Evolutionary conservation across 2,329 filamentous ascomycete species (phyloP), one percentile per base, ranked within the genome.

Genomic region (Fusarium sp.): DNA sequence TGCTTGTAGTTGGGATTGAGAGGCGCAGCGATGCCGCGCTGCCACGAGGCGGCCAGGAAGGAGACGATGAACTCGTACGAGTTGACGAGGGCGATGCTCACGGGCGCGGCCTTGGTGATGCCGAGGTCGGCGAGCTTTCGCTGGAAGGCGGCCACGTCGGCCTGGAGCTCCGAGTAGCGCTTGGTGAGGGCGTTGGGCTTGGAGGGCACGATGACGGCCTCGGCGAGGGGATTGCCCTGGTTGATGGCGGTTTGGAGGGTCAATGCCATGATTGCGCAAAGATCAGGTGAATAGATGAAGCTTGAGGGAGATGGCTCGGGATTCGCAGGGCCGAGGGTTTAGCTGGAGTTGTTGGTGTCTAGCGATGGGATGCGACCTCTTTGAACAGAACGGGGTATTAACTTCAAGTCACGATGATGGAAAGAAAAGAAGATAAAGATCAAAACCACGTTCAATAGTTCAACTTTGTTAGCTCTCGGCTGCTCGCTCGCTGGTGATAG

Each of bases 1-100:
- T 97, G 94, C 85, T 95, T 97, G 86, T 97, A 97, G 52, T 92
- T 92, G 45, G 94, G 91, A 82, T 97, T 97, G 74, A 97, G 86
- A n/a, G 94, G 95, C 4, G 95, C 95, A 9, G 94, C 94, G 76
- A 97, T 92, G 33, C 88, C 93, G 78, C 95, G 90, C 85, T 97
- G 94, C 90, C 92, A 95, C n/a, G 94, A 90, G 20, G 91, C 89
- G n/a, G 94, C 94, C 52, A 97, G 89, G 84, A 97, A 97, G 3
- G 94, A 91, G 66, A 97, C 91, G 80, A 97, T 93, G 84, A 97
- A 97, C 82, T 95, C 94, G 83, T 95, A 95, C 63, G 92, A 95
- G 85, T 97, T 97, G 68, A 93, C 90, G 20, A 95, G 89, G 32
- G 94, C 93, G 81, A 97, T 95, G 57, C 94, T 97, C 62, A 97